Evolutionary conservation across 148 eudicot species (phyloP), one percentile per base, ranked within the genome.

Genomic region (Cornus suecica): DNA sequence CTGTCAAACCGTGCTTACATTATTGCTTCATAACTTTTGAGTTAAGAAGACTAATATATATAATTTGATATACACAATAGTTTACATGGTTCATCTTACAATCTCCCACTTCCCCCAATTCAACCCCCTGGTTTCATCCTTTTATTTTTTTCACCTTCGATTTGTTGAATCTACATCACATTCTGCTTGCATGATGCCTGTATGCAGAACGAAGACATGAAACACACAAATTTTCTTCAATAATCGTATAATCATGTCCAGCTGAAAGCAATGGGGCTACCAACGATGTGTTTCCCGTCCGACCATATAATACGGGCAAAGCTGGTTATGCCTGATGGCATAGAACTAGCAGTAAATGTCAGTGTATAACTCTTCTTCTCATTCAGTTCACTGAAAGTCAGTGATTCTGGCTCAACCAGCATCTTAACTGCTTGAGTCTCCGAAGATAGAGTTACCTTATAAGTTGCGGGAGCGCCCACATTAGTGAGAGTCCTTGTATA

Each of bases 321-420:
- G 80, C 87, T 78, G 66, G 66, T 78, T 20, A 90, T 88, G n/a
- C 94, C 97, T 10, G 97, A 91, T 62, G 97, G 93, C 98, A 84
- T 84, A 61, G 97, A 87, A 65, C 54, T 84, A 10, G 94, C 93
- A 16, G 88, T 81, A 75, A 94, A 88, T 20, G 91, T 87, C 66
- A 94, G 80, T 4, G 86, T 89, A 76, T 87, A 94, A 74, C 74
- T 81, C 79, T 88, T 88, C 87, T 87, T 90, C 75, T 94, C 97
- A 42, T 90, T 77, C 11, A 74, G 66, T 66, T 42, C 22, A 52
- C 85, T 87, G 82, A 94, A 94, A 78, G 63, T 76, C 28, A 94
- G 78, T 69, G 87, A 78, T 69, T 87, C 90, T 14, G 98, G 98
- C 77, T 77, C 85, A 74, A 94, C 97, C 29, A 41, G 22, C 27